Percentiles rank a stretch among this genome's conserved stretches.
phyloP scores from a whole-genome alignment of 2,329 filamentous ascomycete species.

The Lanzia echinophila region DNA sequence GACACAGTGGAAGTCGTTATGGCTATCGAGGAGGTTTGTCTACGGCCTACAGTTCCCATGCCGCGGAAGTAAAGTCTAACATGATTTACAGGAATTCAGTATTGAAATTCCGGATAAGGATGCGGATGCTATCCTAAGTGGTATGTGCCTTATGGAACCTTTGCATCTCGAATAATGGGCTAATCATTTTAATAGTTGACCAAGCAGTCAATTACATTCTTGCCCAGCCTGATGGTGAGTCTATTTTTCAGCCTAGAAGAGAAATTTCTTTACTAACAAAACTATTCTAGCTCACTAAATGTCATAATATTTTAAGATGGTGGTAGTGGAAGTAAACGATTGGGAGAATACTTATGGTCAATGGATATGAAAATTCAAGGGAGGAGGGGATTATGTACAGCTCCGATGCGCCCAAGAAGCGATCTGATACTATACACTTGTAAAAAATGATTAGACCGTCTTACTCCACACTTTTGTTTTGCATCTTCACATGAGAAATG shows the following conservation, averaged over 20 bases:
- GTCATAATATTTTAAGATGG: constrained; percentile 26
- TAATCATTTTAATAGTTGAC: constrained; percentile 47
- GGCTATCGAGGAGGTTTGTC: constrained; percentile 89
- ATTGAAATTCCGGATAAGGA: constrained; percentile 79
- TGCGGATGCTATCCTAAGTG: constrained; percentile 68
- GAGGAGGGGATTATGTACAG: constrained; percentile 23
- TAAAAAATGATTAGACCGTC: constrained; percentile 32
- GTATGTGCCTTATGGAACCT: constrained; percentile 41
- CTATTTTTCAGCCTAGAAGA: neutral
- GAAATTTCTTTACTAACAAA: neutral
- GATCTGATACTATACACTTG: constrained; percentile 27
- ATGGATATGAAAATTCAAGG: constrained; percentile 16
- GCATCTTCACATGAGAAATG: constrained; percentile 1
- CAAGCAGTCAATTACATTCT: constrained; percentile 72
- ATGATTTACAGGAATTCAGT: constrained; percentile 48
- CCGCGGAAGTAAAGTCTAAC: neutral
- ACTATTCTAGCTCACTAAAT: constrained; percentile 27
- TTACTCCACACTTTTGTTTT: constrained; percentile 21
- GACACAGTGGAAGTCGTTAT: constrained; percentile 99
- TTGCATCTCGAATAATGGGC: neutral
- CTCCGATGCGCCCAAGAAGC: constrained; percentile 24
- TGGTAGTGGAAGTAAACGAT: neutral
- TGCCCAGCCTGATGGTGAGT: constrained; percentile 66
- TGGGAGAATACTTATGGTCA: constrained; percentile 13
- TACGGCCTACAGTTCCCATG: neutral